A percentile compares a stretch with the other conserved stretches of the same genome.
phyloP scores from a whole-genome alignment of 495 filamentous ascomycete species.

The Penicillium simplicissimum region DNA sequence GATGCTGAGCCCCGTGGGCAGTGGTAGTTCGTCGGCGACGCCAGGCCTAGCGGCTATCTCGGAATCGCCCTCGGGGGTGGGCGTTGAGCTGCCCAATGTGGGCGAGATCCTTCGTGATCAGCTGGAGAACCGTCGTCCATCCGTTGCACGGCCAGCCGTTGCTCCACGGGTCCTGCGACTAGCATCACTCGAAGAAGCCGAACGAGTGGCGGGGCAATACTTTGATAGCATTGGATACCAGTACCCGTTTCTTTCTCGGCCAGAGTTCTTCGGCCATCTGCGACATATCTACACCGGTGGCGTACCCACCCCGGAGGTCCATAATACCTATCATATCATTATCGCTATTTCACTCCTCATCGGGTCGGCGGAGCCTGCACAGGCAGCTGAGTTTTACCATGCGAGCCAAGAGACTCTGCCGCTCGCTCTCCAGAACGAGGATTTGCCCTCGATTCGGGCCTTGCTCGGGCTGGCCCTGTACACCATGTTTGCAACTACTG shows the following conservation, averaged over 20 bases:
- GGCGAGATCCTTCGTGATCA: slow-evolving; percentile 50
- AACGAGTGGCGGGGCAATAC: slow-evolving; percentile 38
- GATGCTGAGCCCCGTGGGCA: slow-evolving; percentile 27
- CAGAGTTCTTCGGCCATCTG: slow-evolving; percentile 40
- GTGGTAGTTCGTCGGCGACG: slow-evolving; percentile 25
- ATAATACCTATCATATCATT: slow-evolving; percentile 45
- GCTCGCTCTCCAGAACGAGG: slow-evolving; percentile 45
- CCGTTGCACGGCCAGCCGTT: slow-evolving; percentile 38
- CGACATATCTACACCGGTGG: slow-evolving; percentile 44
- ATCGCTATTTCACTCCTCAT: slow-evolving; percentile 45
- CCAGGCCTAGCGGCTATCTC: slow-evolving; percentile 23
- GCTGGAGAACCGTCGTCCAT: slow-evolving; percentile 44
- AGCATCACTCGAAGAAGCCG: slow-evolving; percentile 43
- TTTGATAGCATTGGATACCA: slow-evolving; percentile 50
- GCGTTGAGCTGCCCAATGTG: slow-evolving; percentile 43
- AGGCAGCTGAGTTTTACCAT: slow-evolving; percentile 44
- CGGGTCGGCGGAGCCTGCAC: slow-evolving; percentile 34
- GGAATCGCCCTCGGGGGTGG: slow-evolving; percentile 27
- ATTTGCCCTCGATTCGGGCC: slow-evolving; percentile 45
- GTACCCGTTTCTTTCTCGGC: slow-evolving; percentile 45
- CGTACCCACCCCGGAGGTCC: slow-evolving; percentile 38
- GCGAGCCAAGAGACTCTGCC: slow-evolving; percentile 43
- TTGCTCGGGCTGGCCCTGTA: slow-evolving; percentile 52
- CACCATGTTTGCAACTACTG: slow-evolving; percentile 51
- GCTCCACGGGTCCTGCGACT: slow-evolving; percentile 41